Evolutionary conservation across 306 rosid species (phyloP).

Genomic region (Styphnolobium japonicum): DNA sequence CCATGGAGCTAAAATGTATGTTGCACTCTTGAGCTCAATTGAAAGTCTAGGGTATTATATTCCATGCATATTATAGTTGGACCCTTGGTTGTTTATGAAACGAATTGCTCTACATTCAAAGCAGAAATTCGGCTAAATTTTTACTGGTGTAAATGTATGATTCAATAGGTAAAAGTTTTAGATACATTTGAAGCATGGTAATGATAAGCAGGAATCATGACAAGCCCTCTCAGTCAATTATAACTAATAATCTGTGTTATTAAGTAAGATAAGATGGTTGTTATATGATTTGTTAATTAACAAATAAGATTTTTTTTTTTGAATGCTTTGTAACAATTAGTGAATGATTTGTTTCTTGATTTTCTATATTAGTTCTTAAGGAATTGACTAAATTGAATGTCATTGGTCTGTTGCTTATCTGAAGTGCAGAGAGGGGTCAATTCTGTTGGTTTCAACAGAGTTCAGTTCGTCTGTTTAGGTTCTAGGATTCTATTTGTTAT

Average conservation of each 20-base stretch:
- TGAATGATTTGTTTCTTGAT: neutral
- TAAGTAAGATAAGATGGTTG: neutral
- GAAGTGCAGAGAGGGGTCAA: neutral
- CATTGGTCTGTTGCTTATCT: neutral
- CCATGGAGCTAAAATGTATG: neutral
- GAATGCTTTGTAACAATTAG: neutral
- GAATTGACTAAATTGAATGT: neutral
- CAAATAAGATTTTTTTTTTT: neutral
- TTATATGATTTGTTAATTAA: neutral
- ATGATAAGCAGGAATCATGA: neutral
- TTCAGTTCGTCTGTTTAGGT: neutral
- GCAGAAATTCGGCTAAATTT: neutral
- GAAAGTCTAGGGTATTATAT: neutral
- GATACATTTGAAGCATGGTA: neutral
- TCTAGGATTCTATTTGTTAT: neutral
- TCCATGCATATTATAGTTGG: neutral
- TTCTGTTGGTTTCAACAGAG: neutral
- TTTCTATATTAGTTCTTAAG: neutral
- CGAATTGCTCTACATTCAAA: neutral
- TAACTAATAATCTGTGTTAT: neutral
- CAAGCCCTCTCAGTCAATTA: neutral
- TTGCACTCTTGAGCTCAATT: neutral
- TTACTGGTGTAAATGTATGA: neutral
- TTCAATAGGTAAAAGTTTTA: neutral
- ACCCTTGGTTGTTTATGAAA: neutral